Conservation (phyloP, 2,329 filamentous ascomycete species). For the Arthroderma uncinatum region DNA sequence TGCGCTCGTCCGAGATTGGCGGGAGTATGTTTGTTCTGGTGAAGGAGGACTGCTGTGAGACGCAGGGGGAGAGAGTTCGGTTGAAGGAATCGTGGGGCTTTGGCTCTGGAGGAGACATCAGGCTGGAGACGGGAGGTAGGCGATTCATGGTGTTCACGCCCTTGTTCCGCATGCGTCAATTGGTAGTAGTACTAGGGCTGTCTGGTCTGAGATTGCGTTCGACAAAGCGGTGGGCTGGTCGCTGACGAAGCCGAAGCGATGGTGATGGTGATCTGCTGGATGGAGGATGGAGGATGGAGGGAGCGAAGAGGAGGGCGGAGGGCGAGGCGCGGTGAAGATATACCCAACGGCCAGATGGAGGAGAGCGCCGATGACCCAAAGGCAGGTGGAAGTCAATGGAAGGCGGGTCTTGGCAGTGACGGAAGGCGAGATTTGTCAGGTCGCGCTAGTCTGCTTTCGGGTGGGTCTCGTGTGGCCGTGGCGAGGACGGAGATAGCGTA, state of each 20-base stretch:
- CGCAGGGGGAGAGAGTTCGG: constrained; percentile 17
- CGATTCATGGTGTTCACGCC: constrained; percentile 30
- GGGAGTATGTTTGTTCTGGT: constrained; percentile 27
- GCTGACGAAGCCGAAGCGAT: too few relatives aligned
- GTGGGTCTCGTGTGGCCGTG: not conserved
- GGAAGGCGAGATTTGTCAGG: constrained; percentile 1
- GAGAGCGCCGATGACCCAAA: not conserved
- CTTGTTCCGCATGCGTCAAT: constrained; percentile 17
- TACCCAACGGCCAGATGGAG: not conserved
- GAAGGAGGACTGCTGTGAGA: constrained; percentile 22
- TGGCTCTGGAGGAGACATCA: constrained; percentile 38
- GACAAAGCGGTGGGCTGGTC: too few relatives aligned
- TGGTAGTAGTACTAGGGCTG: too few relatives aligned
- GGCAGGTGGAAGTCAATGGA: constrained; percentile 2
- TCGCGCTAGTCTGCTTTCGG: not conserved
- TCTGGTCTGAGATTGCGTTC: too few relatives aligned
- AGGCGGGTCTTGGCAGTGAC: not conserved
- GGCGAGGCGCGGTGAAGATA: not conserved
- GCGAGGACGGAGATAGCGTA: constrained; percentile 1
- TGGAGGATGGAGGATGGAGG: not conserved
- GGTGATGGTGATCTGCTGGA: not conserved
- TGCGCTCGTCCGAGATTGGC: constrained; percentile 33
- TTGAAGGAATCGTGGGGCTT: constrained; percentile 42
- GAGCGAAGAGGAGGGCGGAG: not conserved
- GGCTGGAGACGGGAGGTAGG: constrained; percentile 34